Base-by-base conservation (phyloP, 306 rosid species). In the Prosopis cineraria region DNA sequence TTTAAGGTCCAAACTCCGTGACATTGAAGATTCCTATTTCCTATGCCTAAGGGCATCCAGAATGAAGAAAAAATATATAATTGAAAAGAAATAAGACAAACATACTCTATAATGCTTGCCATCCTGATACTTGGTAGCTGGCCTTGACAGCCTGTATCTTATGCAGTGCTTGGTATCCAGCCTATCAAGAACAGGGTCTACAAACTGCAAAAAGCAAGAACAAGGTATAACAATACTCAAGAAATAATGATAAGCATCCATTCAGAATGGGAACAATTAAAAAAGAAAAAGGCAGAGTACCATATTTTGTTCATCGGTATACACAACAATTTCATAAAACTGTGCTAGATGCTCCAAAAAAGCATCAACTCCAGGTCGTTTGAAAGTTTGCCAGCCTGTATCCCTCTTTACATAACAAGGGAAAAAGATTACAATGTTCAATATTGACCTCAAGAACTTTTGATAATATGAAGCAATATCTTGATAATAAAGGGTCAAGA, bases 281-380 rank as follows among this genome's bases (percentile, higher is more conserved):
- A 12, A 16, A 44, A 13, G 3, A n/a, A 33, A 11, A 64, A 73
- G 40, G 68, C 16, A 44, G 30, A 83, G 74, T 87, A 95, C 99
- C 98, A 93, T 91, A 78, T 75, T 88, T 77, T 96, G 91, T 73
- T 95, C 91, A 82, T 95, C 99, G 41, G 94, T 91, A 71, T 86
- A 95, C 81, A 95, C 90, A 12, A 95, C 71, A 79, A 95, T 91
- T 84, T 95, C 99, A 53, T 77, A 95, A 86, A 80, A 95, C 55
- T 93, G 97, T 41, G 94, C 97, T 70, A 95, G 88, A 76, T 95
- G 97, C 82, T 95, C 99, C 89, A 95, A 87, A 87, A 95, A 95
- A 30, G 97, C 90, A 87, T 95, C 99, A 69, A 95, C 97, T 56
- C 99, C 99, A 47, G 99, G 99, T 79, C 99, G 90, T 81, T 95